Base-by-base conservation (phyloP, 1,139 yeast species). In the Debaryomycetaceae sp. region DNA sequence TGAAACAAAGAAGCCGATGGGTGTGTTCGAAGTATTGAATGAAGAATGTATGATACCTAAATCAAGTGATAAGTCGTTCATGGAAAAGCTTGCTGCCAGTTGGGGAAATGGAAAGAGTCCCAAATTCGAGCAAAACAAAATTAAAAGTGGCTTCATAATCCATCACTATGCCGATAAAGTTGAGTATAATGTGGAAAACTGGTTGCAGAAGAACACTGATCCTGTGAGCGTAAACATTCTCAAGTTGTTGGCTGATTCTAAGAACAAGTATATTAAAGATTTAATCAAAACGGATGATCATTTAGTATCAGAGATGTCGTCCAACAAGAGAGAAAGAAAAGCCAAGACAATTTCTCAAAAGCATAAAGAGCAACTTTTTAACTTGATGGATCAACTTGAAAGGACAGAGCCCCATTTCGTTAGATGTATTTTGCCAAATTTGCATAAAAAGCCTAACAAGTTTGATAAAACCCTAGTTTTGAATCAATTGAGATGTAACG, bases 11-110 rank as follows among this genome's bases (percentile, higher is more conserved):
- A 69, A 73, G 24, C 96, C 95, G 6, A 78, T 90, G 68, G 97
- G 98, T 46, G 78, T 95, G n/a, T 79, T 95, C 48, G 86, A 96
- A 17, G 76, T 90, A 31, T 74, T 95, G 39, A 96, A 95, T 61
- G 99, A 95, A 66, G 99, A 93, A 61, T 91, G 98, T 56, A 87
- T 93, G 35, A 86, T 95, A 68, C 98, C 99, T 6, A 87, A 87
- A 55, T 87, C 97, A 0, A 78, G 89, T 0, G 98, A 95, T 60
- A 70, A 75, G 45, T 77, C 95, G 0, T 93, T 91, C 57, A 83
- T 90, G 58, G 93, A 89, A 38, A 91, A 90, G 60, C 71, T 95
- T 44, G 78, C 83, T 37, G 66, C 72, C 6, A 76, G 80, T 45
- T 85, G 93, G 81, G 71, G 69, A 14, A 76, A 72, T 41, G 84